Evolutionary conservation across 345 rosid species (phyloP).

Genomic region (Citrus glauca): DNA sequence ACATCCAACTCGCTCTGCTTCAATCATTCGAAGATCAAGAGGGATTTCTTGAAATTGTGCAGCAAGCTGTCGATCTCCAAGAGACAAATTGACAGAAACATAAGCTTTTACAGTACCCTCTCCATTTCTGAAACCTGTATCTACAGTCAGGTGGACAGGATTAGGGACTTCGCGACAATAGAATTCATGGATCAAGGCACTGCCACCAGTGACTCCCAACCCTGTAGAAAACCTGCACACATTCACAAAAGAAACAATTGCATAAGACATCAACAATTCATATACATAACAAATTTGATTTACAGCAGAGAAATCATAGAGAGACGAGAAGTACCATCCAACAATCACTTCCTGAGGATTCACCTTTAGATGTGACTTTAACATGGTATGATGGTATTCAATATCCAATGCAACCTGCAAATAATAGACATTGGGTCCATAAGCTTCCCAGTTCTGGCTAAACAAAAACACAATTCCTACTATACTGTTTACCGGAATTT

Average conservation of each 20-base stretch:
- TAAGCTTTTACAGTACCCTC: constrained; percentile 79
- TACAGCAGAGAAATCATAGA: background rate
- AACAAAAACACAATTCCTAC: background rate
- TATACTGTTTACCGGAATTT: background rate
- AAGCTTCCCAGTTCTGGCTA: background rate
- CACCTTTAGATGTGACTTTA: constrained; percentile 79
- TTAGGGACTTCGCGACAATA: constrained; percentile 83
- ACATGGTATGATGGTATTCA: constrained; percentile 93
- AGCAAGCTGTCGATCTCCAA: constrained; percentile 84
- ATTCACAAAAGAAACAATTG: constrained; percentile 7
- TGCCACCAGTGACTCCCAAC: constrained; percentile 81
- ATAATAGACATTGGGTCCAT: background rate
- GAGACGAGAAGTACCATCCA: constrained; percentile 67
- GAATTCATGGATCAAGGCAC: constrained; percentile 92
- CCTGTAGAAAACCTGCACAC: constrained; percentile 88
- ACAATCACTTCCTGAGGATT: constrained; percentile 93
- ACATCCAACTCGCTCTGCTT: constrained; percentile 97
- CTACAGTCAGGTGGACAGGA: constrained; percentile 86
- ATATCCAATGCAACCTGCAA: constrained; percentile 93
- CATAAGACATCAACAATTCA: background rate
- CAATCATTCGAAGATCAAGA: constrained; percentile 88
- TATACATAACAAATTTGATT: background rate
- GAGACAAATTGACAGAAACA: constrained; percentile 65
- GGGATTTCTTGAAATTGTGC: constrained; percentile 97
- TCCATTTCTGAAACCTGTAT: constrained; percentile 78